phyloP scores from a whole-genome alignment of 495 filamentous ascomycete species.

The Penicillium flavigenum region DNA sequence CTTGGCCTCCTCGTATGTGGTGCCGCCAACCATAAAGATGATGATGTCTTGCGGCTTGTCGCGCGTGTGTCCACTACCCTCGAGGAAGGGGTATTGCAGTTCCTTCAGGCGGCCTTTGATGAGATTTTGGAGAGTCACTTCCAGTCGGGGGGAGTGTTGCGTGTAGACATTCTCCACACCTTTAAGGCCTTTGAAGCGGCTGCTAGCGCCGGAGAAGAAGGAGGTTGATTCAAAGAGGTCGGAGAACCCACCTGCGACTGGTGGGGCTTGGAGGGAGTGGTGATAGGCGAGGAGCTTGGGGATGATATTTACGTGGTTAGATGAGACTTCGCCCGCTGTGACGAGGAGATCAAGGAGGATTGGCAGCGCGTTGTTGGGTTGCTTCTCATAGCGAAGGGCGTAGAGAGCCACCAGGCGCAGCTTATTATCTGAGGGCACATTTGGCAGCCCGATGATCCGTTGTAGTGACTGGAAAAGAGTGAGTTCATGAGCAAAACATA shows the following conservation, averaged over 20 bases:
- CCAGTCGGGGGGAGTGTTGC: slow-evolving; percentile 87
- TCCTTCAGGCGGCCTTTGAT: slow-evolving; percentile 87
- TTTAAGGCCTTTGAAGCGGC: slow-evolving; percentile 90
- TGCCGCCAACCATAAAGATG: slow-evolving; percentile 88
- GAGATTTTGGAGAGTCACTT: slow-evolving; percentile 83
- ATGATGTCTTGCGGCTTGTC: slow-evolving; percentile 97
- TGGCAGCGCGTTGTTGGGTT: slow-evolving; percentile 74
- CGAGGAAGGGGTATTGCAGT: slow-evolving; percentile 86
- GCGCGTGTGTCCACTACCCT: slow-evolving; percentile 75
- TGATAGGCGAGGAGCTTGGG: slow-evolving; percentile 79
- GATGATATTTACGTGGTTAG: slow-evolving; percentile 71
- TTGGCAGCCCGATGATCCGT: slow-evolving; percentile 72
- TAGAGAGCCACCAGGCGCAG: slow-evolving; percentile 87
- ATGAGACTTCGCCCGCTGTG: slow-evolving; percentile 70
- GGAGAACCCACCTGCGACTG: slow-evolving; percentile 70
- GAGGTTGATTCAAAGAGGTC: slow-evolving; percentile 90
- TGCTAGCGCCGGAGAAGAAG: slow-evolving; percentile 85
- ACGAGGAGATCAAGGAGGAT: slow-evolving; percentile 82
- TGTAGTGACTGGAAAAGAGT: slow-evolving; percentile 67
- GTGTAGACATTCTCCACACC: slow-evolving; percentile 99
- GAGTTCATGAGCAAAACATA: slow-evolving; percentile 4
- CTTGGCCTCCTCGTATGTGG: slow-evolving; percentile 95
- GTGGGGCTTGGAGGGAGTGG: slow-evolving; percentile 71
- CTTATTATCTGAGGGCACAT: slow-evolving; percentile 75
- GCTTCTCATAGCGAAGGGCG: slow-evolving; percentile 84